A percentile compares a stretch with the other conserved stretches of the same genome.
These are phyloP conservation scores for Debaryomyces nepalensis DNA, from an alignment of 1,139 yeast species.

Conservation along the genomic window DNA sequence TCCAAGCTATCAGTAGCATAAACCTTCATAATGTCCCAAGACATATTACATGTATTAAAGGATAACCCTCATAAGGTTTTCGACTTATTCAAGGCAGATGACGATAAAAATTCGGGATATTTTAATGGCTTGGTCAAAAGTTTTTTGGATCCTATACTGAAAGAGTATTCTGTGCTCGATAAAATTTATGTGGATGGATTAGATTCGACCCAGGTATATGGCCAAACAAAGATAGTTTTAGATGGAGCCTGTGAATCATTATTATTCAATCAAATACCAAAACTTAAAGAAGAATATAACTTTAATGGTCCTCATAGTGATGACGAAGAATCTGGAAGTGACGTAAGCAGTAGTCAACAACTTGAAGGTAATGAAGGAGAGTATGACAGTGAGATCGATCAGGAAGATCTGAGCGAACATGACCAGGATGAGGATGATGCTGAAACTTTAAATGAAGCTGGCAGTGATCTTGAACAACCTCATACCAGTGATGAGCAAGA, in stretches of 20 bases:
- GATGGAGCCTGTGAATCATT: constrained; percentile 41
- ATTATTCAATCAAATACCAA: constrained; percentile 49
- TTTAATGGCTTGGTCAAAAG: constrained; percentile 52
- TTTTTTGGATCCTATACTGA: constrained; percentile 68
- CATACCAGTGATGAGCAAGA: constrained; percentile 25
- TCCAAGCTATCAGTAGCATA: constrained; percentile 63
- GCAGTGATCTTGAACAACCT: constrained; percentile 18
- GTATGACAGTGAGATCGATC: constrained; percentile 17
- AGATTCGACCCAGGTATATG: constrained; percentile 92
- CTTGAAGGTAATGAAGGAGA: constrained; percentile 25
- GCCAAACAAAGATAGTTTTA: constrained; percentile 83
- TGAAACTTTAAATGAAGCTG: constrained; percentile 17
- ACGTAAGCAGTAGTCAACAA: constrained; percentile 20
- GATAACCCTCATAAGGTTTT: constrained; percentile 35
- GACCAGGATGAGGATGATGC: constrained; percentile 21
- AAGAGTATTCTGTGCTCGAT: constrained; percentile 71
- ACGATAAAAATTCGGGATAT: constrained; percentile 20
- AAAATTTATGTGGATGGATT: constrained; percentile 84
- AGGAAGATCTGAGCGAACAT: constrained; percentile 19
- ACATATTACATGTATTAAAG: constrained; percentile 25
- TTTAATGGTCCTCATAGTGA: constrained; percentile 21
- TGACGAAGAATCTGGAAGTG: constrained; percentile 17
- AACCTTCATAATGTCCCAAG: constrained; percentile 37
- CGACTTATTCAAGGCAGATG: constrained; percentile 22
- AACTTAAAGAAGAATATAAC: constrained; percentile 31